Percentiles rank a stretch among this genome's conserved stretches.
Conservation (phyloP, 345 rosid genomes). For the Bruguiera sexangula region DNA sequence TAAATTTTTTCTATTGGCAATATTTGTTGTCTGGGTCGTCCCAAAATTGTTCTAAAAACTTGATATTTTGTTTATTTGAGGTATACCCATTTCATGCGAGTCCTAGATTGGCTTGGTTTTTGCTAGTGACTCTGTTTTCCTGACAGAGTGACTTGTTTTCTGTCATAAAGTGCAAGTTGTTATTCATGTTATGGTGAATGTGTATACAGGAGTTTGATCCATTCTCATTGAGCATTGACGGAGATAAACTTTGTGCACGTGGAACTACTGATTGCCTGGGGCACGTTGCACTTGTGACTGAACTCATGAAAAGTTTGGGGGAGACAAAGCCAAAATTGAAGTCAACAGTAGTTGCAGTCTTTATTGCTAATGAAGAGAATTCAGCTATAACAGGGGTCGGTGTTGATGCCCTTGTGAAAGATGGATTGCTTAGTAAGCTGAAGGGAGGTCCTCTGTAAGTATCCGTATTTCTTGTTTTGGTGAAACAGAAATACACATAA, state of each 20-base stretch:
- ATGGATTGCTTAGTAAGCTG: conserved; percentile 75
- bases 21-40: background rate
- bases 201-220: conserved; percentile 87
- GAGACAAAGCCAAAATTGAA: conserved; percentile 67
- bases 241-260: conserved; percentile 88
- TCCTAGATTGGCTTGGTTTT: no score
- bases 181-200: conserved; percentile 1
- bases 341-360: conserved; percentile 82
- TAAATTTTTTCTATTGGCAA: background rate
- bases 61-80: no score
- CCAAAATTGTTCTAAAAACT: no score
- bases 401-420: conserved; percentile 79
- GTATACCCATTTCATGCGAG: no score
- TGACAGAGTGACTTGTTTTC: background rate
- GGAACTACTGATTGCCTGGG: conserved; percentile 99
- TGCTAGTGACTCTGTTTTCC: no score
- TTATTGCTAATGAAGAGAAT: conserved; percentile 92
- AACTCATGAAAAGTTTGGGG: conserved; percentile 83
- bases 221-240: conserved; percentile 73
- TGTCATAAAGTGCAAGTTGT: background rate
- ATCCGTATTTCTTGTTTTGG: background rate
- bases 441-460: conserved; percentile 89
- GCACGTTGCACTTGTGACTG: conserved; percentile 85
- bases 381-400: conserved; percentile 82
- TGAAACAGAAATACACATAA: background rate